Percentiles rank a stretch among this genome's conserved stretches.
These are phyloP conservation scores for Volvox carteri DNA, from an alignment of 163 green algal species.

Conservation along the genomic window DNA sequence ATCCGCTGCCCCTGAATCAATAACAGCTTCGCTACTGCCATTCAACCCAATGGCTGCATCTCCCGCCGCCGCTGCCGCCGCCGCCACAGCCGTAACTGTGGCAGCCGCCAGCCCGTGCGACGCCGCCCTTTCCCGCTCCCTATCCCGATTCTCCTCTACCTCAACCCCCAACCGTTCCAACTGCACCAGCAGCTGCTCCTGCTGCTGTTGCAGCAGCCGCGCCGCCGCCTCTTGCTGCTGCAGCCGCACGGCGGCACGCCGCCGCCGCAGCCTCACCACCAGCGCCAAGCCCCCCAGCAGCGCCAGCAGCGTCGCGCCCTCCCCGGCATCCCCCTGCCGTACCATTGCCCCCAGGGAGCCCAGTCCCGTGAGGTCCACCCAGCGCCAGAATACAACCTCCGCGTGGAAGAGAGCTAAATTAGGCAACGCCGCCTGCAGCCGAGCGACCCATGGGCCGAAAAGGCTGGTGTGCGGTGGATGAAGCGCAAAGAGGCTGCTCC, in stretches of 20 bases:
- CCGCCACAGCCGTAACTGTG: not conserved
- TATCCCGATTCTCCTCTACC: not conserved
- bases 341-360: conserved; percentile 9
- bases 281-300: conserved; percentile 64
- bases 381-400: conserved; percentile 27
- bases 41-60: not conserved
- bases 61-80: not conserved
- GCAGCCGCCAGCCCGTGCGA: not conserved
- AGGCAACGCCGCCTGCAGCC: conserved; percentile 14
- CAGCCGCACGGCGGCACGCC: conserved; percentile 30
- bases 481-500: conserved; percentile 60
- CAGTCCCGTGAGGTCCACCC: not conserved
- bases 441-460: conserved; percentile 22
- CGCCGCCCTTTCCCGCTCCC: not conserved
- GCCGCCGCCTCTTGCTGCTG: not conserved
- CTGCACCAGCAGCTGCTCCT: conserved; percentile 8
- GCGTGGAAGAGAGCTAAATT: conserved; percentile 26
- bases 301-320: conserved; percentile 64
- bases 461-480: conserved; percentile 53
- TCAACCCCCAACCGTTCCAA: not conserved
- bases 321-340: conserved; percentile 37
- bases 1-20: too few species aligned
- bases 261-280: conserved; percentile 60
- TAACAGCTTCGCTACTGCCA: too few species aligned
- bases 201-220: conserved; percentile 6